phyloP scores from a whole-genome alignment of 176 grass and related monocot species.

The Areca catechu region DNA sequence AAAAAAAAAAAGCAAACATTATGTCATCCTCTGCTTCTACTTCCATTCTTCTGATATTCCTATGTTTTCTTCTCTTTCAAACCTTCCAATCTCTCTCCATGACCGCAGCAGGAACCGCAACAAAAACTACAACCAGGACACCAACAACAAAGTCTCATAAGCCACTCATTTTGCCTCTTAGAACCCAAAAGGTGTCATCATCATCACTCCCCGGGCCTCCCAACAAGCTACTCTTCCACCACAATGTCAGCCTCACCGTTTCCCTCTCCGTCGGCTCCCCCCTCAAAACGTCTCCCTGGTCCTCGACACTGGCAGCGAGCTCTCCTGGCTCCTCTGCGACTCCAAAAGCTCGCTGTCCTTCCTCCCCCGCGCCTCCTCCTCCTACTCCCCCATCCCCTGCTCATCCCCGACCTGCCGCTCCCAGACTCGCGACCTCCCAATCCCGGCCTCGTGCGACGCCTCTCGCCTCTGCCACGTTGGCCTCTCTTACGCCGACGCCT shows the following conservation, averaged over 20 bases:
- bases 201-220: slow-evolving; percentile 40
- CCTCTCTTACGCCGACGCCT: slow-evolving; percentile 74
- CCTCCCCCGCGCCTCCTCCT: slow-evolving; percentile 31
- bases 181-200: slow-evolving; percentile 39
- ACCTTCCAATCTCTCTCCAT: slow-evolving; percentile 10
- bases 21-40: not conserved
- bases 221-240: slow-evolving; percentile 92
- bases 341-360: slow-evolving; percentile 20
- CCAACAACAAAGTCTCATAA: not conserved
- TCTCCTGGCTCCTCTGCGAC: slow-evolving; percentile 79
- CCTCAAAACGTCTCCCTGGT: slow-evolving; percentile 85
- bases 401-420: slow-evolving; percentile 51
- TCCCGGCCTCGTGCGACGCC: slow-evolving; percentile 55
- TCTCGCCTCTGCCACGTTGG: slow-evolving; percentile 52
- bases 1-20: too few relatives aligned
- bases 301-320: slow-evolving; percentile 97
- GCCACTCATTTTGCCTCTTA: slow-evolving; percentile 40
- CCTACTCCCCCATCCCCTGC: slow-evolving; percentile 67
- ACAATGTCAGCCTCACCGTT: slow-evolving; percentile 85
- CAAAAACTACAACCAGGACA: not conserved
- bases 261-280: slow-evolving; percentile 73
- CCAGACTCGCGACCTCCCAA: slow-evolving; percentile 45
- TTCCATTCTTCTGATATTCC: not conserved
- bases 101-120: not conserved
- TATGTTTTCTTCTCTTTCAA: slow-evolving; percentile 9